Percentiles rank a stretch among this genome's conserved stretches.
phyloP scores from a whole-genome alignment of 257 asterid species.

The Voacanga thouarsii region DNA sequence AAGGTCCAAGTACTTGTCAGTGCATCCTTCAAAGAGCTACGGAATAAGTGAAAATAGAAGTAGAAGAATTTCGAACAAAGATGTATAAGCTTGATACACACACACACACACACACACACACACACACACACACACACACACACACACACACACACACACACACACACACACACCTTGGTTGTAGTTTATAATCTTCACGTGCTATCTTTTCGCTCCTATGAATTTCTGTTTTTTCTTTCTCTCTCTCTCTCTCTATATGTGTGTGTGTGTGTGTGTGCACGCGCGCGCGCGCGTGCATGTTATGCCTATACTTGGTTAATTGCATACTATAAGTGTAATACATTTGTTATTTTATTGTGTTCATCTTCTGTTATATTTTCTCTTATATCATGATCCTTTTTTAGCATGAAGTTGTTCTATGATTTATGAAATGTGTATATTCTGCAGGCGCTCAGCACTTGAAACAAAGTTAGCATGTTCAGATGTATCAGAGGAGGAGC shows the following conservation, averaged over 20 bases:
- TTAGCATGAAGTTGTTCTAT: not conserved
- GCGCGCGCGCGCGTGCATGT: too few relatives aligned
- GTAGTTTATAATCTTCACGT: too few relatives aligned
- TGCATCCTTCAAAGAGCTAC: not conserved
- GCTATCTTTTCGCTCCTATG: too few relatives aligned
- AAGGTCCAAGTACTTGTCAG: not conserved
- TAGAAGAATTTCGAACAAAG: not conserved
- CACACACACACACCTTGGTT: too few relatives aligned
- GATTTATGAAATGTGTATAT: not conserved
- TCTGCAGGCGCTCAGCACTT: conserved; percentile 58
- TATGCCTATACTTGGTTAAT: not conserved
- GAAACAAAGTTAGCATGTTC: conserved; percentile 57
- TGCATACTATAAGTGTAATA: not conserved
- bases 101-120: too few relatives aligned
- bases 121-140: too few relatives aligned
- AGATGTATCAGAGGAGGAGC: conserved; percentile 70
- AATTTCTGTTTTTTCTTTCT: too few relatives aligned
- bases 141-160: too few relatives aligned
- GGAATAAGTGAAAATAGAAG: not conserved
- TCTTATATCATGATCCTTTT: not conserved
- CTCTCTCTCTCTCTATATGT: too few relatives aligned
- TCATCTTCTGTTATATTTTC: not conserved
- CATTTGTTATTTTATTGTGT: not conserved
- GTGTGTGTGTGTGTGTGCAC: not conserved
- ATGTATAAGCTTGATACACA: not conserved